Evolutionary conservation across 768 basidiomycete genomes (phyloP).

Genomic region (Hirschioporus abietinus): DNA sequence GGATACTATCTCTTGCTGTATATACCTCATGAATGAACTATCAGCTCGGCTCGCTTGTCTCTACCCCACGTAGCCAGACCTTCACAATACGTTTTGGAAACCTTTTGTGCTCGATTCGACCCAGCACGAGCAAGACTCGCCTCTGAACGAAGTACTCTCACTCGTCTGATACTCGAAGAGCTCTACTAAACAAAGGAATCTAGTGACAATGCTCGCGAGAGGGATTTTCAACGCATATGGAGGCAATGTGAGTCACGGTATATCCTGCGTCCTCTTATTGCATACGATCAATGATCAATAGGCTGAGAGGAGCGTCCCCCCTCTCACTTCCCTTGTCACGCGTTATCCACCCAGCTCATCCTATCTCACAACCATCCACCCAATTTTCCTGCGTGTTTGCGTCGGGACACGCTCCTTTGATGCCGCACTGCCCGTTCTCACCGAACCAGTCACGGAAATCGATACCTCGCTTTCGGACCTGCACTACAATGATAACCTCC

Average conservation of each 20-base stretch:
- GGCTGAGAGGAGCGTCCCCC: constrained; percentile 44
- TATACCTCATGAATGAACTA: not conserved
- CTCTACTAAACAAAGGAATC: constrained; percentile 8
- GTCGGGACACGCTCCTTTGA: constrained; percentile 47
- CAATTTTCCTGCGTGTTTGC: constrained; percentile 63
- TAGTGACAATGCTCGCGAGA: constrained; percentile 64
- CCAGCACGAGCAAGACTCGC: constrained; percentile 60
- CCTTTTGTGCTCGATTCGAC: constrained; percentile 60
- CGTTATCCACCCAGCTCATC: constrained; percentile 55
- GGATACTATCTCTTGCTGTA: not conserved
- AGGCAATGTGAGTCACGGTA: constrained; percentile 44
- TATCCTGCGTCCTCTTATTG: constrained; percentile 18
- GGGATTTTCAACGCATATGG: constrained; percentile 34
- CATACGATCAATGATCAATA: constrained; percentile 25
- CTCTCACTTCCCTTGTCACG: constrained; percentile 52
- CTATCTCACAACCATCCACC: constrained; percentile 67
- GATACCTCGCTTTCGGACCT: constrained; percentile 59
- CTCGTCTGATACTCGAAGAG: not conserved
- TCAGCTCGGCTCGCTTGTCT: constrained; percentile 56
- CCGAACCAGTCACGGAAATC: constrained; percentile 59
- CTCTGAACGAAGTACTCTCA: constrained; percentile 56
- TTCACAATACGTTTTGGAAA: constrained; percentile 35
- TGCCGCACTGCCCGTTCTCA: constrained; percentile 56
- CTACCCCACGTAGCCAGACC: constrained; percentile 34
- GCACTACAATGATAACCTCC: constrained; percentile 70